Evolutionary conservation across 306 rosid genomes (phyloP), one percentile per base, ranked within the genome.

Genomic region (Myrica gale): DNA sequence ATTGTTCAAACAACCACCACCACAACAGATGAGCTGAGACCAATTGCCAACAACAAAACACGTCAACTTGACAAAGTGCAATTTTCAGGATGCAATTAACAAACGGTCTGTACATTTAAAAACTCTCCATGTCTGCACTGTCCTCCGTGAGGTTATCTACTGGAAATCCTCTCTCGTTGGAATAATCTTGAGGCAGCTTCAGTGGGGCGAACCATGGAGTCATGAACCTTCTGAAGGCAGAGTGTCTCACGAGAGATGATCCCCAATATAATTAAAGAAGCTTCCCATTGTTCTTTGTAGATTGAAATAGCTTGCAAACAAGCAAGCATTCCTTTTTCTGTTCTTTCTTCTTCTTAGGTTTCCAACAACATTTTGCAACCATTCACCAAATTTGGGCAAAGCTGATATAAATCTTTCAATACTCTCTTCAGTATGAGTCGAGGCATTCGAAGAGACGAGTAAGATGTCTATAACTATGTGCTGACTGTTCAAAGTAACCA

Each of bases 141-240:
- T n/a, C 26, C 15, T 60, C n/a, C 66, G 23, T 11, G 4, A 2
- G 7, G 42, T 60, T 17, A 10, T 21, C 63, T 9, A 9, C 4
- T 12, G 6, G 8, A 19, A 5, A 7, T 10, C 19, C 6, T 56
- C 63, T 9, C 37, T 56, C 19, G 11, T n/a, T 23, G 41, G 39
- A 60, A 60, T 60, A 8, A 7, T 62, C 20, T 62, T 13, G 68
- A 62, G 68, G 19, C 68, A 61, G 45, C 68, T 39, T 63, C 69
- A 39, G 6, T 37, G 21, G 47, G 41, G 48, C 7, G 20, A 63
- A 16, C n/a, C 5, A 63, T 16, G 47, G 23, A 63, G 12, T 37
- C 47, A 7, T 37, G 15, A 21, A 61, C 7, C 39, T 4, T 8
- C 20, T 62, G 0, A 6, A 32, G 45, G 69, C 48, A 39, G 46